Evolutionary conservation across 2,329 filamentous ascomycete species (phyloP), one percentile per base, ranked within the genome.

Genomic region (Epichloe uncinata): DNA sequence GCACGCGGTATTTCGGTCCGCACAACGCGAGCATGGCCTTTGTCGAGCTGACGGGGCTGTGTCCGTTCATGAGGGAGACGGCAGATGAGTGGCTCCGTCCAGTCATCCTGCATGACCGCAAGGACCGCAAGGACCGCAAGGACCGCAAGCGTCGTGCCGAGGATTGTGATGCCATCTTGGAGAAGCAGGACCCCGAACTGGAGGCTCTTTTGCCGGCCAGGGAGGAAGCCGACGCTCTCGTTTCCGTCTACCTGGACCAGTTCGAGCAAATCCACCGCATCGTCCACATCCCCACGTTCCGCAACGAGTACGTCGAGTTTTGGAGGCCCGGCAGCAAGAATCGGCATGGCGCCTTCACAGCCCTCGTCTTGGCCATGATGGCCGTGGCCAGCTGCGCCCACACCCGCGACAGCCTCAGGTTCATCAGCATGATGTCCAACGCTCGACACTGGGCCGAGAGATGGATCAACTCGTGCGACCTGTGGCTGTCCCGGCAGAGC

Each of bases 11-110:
- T 59, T 78, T 75, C 56, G 77, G 78, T 2, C 77, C 77, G 3
- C 74, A 79, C 60, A 81, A 79, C 55, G 75, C 76, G 42, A 79
- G 73, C 64, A 75, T 79, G 64, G 77, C 78, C 11, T 77, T 81
- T 57, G 72, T 74, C 46, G 76, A 79, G 66, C 66, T 77, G 56
- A 73, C 74, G 2, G 77, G 78, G 2, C 67, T 81, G 43, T 75
- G 71, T 43, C 73, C 75, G 13, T 81, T 81, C 52, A 81, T 81
- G 78, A 75, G 73, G 55, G 77, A 81, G 64, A 80, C 77, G 1
- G 76, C 77, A 9, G 75, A 79, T 48, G 75, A 80, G 59, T 80
- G 77, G 75, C 69, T 81, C 49, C 71, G 73, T 47, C 77, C 78
- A 7, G 71, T 80, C 42, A 75, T 77, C 37, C 69, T 78, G 26